Conservation (phyloP, 2,329 filamentous ascomycete genomes). For the Aspergillus pseudoglaucus region DNA sequence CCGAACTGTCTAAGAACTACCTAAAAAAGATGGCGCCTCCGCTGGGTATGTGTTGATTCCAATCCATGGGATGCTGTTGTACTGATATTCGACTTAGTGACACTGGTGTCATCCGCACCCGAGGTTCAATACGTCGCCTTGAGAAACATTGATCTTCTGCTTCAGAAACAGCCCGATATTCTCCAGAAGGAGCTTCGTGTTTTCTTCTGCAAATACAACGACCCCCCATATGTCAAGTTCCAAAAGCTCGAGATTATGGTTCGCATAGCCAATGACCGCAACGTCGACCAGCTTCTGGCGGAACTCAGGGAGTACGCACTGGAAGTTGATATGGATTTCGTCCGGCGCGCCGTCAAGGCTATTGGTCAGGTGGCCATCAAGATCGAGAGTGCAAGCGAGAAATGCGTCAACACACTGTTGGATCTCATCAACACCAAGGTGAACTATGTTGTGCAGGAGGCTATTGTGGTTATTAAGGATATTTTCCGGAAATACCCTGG, state of each 20-base stretch:
- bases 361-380: slow-evolving; percentile 99
- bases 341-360: slow-evolving; percentile 84
- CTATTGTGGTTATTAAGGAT: slow-evolving; percentile 97
- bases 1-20: slow-evolving; percentile 75
- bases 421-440: slow-evolving; percentile 96
- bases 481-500: slow-evolving; percentile 96
- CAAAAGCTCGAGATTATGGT: slow-evolving; percentile 99
- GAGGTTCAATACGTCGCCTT: slow-evolving; percentile 98
- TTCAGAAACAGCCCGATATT: slow-evolving; percentile 94
- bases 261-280: slow-evolving; percentile 93
- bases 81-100: slow-evolving; percentile 56
- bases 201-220: slow-evolving; percentile 99
- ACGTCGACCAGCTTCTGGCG: slow-evolving; percentile 87
- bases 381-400: slow-evolving; percentile 90
- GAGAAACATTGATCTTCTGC: slow-evolving; percentile 87
- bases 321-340: slow-evolving; percentile 99
- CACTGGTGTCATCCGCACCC: slow-evolving; percentile 86
- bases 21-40: slow-evolving; percentile 98
- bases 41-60: slow-evolving; percentile 56
- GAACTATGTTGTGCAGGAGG: slow-evolving; percentile 98
- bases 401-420: slow-evolving; percentile 87
- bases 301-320: slow-evolving; percentile 96
- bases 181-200: slow-evolving; percentile 95
- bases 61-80: neutral
- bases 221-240: slow-evolving; percentile 94